These are phyloP conservation scores for Emiliania huxleyi DNA, from an alignment of 78 protist species.

Conservation along the genomic window DNA sequence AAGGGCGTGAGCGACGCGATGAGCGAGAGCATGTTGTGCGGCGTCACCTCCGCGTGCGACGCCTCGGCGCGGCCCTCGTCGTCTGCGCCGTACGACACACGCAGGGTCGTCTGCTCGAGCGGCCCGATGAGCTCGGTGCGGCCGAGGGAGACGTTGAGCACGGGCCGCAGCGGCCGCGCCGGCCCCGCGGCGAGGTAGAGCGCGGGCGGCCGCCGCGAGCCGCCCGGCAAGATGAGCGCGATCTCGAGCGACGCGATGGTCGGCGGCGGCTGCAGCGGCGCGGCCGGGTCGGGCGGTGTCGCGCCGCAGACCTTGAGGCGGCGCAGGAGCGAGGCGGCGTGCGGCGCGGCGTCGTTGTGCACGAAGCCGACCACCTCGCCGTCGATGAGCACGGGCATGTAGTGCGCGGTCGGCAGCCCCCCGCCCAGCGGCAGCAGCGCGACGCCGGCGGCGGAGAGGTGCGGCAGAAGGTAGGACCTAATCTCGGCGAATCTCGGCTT, in stretches of 20 bases:
- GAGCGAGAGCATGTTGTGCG: constrained; percentile 79
- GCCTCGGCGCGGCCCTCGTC: background rate
- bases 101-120: constrained; percentile 80
- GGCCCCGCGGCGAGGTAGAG: constrained; percentile 72
- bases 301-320: background rate
- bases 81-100: background rate
- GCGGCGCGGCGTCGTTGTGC: background rate
- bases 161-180: constrained; percentile 91
- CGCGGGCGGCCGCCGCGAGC: constrained; percentile 53
- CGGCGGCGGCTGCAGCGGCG: background rate
- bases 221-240: background rate
- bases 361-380: constrained; percentile 38
- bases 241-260: background rate
- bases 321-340: background rate
- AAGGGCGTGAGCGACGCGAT: constrained; percentile 96
- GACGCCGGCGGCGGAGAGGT: background rate
- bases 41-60: constrained; percentile 70
- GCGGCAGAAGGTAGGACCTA: background rate
- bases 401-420: background rate
- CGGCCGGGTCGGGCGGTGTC: background rate
- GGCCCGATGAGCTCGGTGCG: constrained; percentile 84
- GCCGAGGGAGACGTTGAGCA: constrained; percentile 56
- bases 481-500: background rate
- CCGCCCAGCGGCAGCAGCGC: background rate
- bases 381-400: constrained; percentile 46